phyloP scores from a whole-genome alignment of 805 yeast genomes.

The Saccharomyces eubayanus region DNA sequence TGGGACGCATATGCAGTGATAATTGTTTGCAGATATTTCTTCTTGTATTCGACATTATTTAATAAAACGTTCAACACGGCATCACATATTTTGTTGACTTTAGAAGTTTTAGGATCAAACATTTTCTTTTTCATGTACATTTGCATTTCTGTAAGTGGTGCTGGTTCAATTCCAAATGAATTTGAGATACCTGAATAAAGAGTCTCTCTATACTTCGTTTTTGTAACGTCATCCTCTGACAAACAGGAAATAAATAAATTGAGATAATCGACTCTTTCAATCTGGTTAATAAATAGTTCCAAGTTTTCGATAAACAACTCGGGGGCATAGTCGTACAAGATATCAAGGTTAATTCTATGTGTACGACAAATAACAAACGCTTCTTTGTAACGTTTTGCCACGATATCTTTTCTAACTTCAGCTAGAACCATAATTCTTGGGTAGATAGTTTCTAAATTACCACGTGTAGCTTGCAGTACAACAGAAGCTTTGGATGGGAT shows the following conservation, averaged over 20 bases:
- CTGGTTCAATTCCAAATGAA: constrained; percentile 24
- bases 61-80: constrained; percentile 52
- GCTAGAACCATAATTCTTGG: constrained; percentile 88
- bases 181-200: constrained; percentile 24
- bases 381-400: constrained; percentile 45
- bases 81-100: constrained; percentile 72
- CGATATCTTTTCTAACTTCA: constrained; percentile 67
- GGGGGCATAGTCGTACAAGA: constrained; percentile 82
- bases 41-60: constrained; percentile 39
- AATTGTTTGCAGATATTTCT: constrained; percentile 61
- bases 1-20: constrained; percentile 90
- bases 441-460: constrained; percentile 86
- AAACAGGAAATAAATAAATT: constrained; percentile 83
- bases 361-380: constrained; percentile 83
- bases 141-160: constrained; percentile 33
- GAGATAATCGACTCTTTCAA: constrained; percentile 64
- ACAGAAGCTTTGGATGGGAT: constrained; percentile 80
- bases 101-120: constrained; percentile 38
- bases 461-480: constrained; percentile 88
- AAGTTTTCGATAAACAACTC: constrained; percentile 54
- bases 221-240: constrained; percentile 75
- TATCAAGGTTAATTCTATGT: constrained; percentile 85
- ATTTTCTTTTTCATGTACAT: constrained; percentile 35
- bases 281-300: constrained; percentile 58
- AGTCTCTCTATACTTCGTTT: constrained; percentile 78